Conservation (phyloP, 2,329 filamentous ascomycete species). For the Colletotrichum echinochloae region DNA sequence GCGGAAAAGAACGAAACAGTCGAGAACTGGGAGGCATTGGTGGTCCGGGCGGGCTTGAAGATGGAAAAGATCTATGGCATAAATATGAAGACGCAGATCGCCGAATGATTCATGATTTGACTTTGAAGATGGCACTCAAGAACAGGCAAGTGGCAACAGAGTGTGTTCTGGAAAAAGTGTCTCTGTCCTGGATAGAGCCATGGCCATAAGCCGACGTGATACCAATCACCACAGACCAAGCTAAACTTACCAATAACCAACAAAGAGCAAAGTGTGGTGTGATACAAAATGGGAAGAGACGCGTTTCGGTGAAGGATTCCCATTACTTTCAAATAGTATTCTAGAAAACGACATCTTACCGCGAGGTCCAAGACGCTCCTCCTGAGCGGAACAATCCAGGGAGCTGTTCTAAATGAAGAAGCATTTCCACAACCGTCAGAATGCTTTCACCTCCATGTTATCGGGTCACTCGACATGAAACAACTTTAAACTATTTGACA, state of each 20-base stretch:
- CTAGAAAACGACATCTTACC: background rate
- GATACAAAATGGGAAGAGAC: background rate
- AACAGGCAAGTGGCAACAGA: background rate
- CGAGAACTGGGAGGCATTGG: constrained; percentile 44
- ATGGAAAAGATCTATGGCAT: constrained; percentile 44
- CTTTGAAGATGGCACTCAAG: background rate
- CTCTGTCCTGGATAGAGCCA: background rate
- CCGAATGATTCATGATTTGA: constrained; percentile 31
- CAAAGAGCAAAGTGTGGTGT: background rate
- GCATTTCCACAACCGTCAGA: background rate
- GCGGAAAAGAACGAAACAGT: constrained; percentile 50
- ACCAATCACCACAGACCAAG: too few relatives aligned
- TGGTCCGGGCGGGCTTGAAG: constrained; percentile 44
- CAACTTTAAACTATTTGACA: background rate
- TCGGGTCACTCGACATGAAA: background rate
- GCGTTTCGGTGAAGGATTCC: background rate
- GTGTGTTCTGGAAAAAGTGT: background rate
- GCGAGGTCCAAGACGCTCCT: background rate
- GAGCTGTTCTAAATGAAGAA: background rate
- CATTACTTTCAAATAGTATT: too few relatives aligned
- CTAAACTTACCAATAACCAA: background rate
- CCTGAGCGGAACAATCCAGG: background rate
- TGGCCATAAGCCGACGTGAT: background rate
- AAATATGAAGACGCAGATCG: constrained; percentile 24
- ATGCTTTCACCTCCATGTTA: background rate